These are phyloP conservation scores for Penicillium lagena DNA, from an alignment of 495 filamentous ascomycete species.

Conservation along the genomic window DNA sequence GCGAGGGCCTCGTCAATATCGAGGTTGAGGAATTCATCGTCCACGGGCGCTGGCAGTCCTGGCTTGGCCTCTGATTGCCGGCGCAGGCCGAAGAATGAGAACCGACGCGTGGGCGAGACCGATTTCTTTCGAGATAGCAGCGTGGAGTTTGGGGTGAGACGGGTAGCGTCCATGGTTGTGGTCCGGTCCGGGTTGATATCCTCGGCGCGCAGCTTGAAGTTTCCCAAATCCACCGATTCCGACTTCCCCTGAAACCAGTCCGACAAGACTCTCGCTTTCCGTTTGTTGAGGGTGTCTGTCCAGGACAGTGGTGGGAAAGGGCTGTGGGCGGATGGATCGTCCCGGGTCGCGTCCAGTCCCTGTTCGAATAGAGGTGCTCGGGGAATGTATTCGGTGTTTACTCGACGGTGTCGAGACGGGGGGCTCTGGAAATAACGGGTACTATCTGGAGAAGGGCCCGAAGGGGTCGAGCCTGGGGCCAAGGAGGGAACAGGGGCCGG, in stretches of 20 bases:
- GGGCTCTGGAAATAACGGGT: conserved; percentile 16
- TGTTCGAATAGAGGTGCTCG: conserved; percentile 20
- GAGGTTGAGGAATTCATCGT: conserved; percentile 60
- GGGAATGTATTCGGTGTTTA: conserved; percentile 35
- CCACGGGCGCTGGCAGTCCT: conserved; percentile 26
- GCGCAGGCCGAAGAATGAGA: conserved; percentile 34
- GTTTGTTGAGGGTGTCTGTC: conserved; percentile 30
- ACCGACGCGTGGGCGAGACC: conserved; percentile 24
- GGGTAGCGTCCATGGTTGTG: conserved; percentile 7
- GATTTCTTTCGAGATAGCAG: conserved; percentile 32
- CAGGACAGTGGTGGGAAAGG: conserved; percentile 12
- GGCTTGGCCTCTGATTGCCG: conserved; percentile 19
- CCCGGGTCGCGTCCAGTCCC: conserved; percentile 10
- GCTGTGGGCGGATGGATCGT: conserved; percentile 8
- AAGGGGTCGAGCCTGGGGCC: conserved; percentile 12
- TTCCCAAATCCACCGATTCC: conserved; percentile 36
- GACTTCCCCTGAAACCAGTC: conserved; percentile 50
- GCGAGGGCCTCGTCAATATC: conserved; percentile 61
- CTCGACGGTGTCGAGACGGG: conserved; percentile 25
- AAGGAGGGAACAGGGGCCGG: conserved; percentile 12
- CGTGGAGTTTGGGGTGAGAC: conserved; percentile 11
- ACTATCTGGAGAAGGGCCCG: no score
- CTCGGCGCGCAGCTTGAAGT: no score
- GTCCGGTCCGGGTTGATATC: no score
- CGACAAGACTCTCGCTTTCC: conserved; percentile 37